Base-by-base conservation (phyloP, 2,329 filamentous ascomycete genomes). In the Fusarium virguliforme region DNA sequence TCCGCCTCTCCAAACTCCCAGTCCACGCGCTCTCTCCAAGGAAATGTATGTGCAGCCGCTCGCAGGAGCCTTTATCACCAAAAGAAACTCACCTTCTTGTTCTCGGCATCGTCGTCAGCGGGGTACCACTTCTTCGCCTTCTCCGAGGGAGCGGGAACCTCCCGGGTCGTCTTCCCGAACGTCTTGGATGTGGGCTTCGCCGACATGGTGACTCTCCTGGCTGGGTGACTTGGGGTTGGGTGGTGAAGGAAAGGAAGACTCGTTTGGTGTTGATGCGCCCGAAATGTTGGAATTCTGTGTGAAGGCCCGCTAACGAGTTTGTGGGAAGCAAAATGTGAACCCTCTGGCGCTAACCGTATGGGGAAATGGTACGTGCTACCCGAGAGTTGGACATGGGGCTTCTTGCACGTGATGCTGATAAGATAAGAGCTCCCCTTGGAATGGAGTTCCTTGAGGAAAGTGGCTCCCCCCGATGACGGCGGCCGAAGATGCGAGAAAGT, bases 111-210 rank as follows among this genome's bases (percentile, higher is more conserved):
- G 86, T 98, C 95, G 85, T 97, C 93, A 83, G 94, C 93, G 85
- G 94, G 94, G 89, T 99, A 99, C 94, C 95, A 99, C 89, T 98
- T 98, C 90, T 93, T 91, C 81, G 95, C 95, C 93, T 97, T 97
- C 86, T 97, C 91, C 83, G 89, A 88, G 85, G 89, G 85, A 86
- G 93, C 90, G 85, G 93, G 94, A 85, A 98, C 92, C 85, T 92
- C 90, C 88, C 95, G 92, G 88, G 94, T 93, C 87, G 94, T 94
- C 91, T 96, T 96, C 88, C 94, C 94, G 90, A 97, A 98, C 90
- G 93, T 95, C 94, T 97, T 97, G 82, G 91, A 93, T 87, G 89
- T 87, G 81, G 86, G 85, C 90, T 92, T 91, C 79, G 86, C 86
- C 88, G 91, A 92, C 91, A 94, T 94, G 78, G 84, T 90, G 86